phyloP scores from a whole-genome alignment of 805 yeast species.

The Candida arabinofermentans region DNA sequence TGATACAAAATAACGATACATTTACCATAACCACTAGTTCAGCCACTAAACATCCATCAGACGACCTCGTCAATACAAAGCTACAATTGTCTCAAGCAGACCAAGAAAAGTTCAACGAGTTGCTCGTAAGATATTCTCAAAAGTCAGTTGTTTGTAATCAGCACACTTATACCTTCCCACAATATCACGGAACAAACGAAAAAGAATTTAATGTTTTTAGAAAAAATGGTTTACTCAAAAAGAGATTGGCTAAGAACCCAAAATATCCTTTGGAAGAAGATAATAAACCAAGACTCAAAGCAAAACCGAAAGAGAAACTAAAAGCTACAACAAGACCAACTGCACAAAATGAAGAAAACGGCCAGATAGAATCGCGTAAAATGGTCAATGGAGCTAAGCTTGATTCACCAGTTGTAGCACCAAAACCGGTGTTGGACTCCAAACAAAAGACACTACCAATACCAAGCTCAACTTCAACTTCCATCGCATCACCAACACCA shows the following conservation, averaged over 20 bases:
- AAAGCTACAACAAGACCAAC: too few species aligned
- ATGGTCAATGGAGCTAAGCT: too few species aligned
- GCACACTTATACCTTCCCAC: constrained; percentile 22
- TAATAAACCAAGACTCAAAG: not conserved
- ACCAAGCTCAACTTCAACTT: not conserved
- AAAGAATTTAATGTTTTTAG: constrained; percentile 25
- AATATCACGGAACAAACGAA: constrained; percentile 31
- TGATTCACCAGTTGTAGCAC: constrained; percentile 18
- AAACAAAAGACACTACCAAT: constrained; percentile 2
- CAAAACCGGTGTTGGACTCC: constrained; percentile 12
- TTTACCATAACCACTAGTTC: not conserved
- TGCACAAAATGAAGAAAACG: too few species aligned
- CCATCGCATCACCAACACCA: too few species aligned
- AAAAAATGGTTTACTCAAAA: constrained; percentile 19
- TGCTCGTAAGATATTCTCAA: constrained; percentile 4
- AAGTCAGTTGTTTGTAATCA: constrained; percentile 15
- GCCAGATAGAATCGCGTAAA: too few species aligned
- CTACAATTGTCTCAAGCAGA: not conserved
- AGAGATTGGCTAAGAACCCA: constrained; percentile 17
- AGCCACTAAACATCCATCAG: not conserved
- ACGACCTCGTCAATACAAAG: not conserved
- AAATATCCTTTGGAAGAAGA: constrained; percentile 14
- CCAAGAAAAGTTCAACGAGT: not conserved
- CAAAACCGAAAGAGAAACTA: not conserved
- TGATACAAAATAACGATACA: too few species aligned